These are phyloP conservation scores for Xylaria sp. DNA, from an alignment of 2,329 filamentous ascomycete genomes.

Conservation along the genomic window DNA sequence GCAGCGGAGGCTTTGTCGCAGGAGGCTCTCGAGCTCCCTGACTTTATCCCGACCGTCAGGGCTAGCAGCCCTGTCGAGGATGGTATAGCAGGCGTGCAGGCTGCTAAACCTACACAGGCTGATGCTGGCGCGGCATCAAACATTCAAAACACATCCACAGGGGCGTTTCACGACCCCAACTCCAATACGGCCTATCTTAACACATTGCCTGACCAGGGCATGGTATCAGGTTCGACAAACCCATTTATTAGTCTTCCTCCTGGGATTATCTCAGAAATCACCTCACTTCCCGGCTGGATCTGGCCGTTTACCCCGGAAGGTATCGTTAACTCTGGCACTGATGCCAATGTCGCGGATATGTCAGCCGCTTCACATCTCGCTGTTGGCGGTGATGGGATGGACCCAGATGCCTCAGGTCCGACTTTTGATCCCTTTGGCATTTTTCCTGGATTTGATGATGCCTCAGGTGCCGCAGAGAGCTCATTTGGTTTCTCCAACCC, in stretches of 20 bases:
- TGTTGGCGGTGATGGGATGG: background rate
- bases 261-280: background rate
- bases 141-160: no score
- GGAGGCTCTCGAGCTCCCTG: background rate
- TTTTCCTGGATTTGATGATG: background rate
- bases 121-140: background rate
- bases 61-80: background rate
- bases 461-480: background rate
- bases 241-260: background rate
- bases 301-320: background rate
- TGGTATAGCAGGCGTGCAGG: no score
- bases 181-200: no score
- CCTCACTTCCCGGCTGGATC: background rate
- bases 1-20: background rate
- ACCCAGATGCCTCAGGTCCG: background rate
- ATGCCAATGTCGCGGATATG: background rate
- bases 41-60: background rate
- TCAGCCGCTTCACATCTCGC: background rate
- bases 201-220: background rate
- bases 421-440: no score
- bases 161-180: no score
- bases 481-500: background rate
- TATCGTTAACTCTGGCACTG: no score
- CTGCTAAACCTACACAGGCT: background rate
- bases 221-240: background rate